A percentile compares a stretch with the other conserved stretches of the same genome.
Evolutionary conservation across 2,329 filamentous ascomycete species (phyloP).

Genomic region (Penicillium hordei): DNA sequence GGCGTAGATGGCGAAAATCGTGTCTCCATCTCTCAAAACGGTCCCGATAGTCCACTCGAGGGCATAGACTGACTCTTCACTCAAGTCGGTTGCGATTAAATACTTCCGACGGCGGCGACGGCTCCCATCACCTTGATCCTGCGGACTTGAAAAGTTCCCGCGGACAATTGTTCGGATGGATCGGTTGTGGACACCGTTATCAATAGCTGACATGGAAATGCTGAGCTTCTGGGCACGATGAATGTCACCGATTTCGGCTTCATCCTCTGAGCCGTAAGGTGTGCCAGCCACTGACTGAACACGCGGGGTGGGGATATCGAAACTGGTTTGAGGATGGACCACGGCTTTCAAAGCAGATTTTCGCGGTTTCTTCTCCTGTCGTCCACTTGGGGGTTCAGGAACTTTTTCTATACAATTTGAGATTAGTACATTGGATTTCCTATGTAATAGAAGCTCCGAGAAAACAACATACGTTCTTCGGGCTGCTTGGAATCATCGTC

Average conservation of each 20-base stretch:
- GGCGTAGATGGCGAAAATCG: constrained; percentile 87
- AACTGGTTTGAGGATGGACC: constrained; percentile 81
- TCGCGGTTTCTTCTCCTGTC: constrained; percentile 41
- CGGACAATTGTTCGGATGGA: constrained; percentile 87
- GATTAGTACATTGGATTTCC: constrained; percentile 4
- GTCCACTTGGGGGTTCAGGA: constrained; percentile 12
- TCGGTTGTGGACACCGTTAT: constrained; percentile 71
- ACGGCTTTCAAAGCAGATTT: constrained; percentile 46
- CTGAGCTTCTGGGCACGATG: constrained; percentile 82
- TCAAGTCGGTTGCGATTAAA: constrained; percentile 91
- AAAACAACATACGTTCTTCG: constrained; percentile 63
- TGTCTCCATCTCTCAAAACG: constrained; percentile 90
- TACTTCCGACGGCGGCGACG: constrained; percentile 82
- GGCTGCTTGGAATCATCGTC: constrained; percentile 63
- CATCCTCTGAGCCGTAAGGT: constrained; percentile 78
- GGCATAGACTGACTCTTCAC: constrained; percentile 90
- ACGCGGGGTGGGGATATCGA: constrained; percentile 63
- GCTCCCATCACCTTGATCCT: constrained; percentile 74
- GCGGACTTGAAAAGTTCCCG: constrained; percentile 73
- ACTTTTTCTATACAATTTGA: constrained; percentile 9
- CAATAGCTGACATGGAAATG: constrained; percentile 75
- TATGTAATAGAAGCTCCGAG: too few species aligned
- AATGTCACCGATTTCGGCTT: constrained; percentile 80
- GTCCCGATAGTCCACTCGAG: constrained; percentile 98
- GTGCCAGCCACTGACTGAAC: constrained; percentile 56